A percentile compares a stretch with the other conserved stretches of the same genome.
Evolutionary conservation across 176 grass and related monocot species (phyloP).

Genomic region (Triticum aestivum): IWGSC_CS_RefSeq_v2.1 NC_057808.1:520490729-520491228

Average conservation of each 20-base stretch:
- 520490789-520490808: slow-evolving; percentile 15
- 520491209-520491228: too few species aligned
- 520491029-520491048: slow-evolving; percentile 60
- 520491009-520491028: slow-evolving; percentile 54
- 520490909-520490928: slow-evolving; percentile 38
- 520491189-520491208: too few species aligned
- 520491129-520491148: slow-evolving; percentile 46
- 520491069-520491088: slow-evolving; percentile 52
- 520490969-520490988: slow-evolving; percentile 65
- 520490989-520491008: slow-evolving; percentile 50
- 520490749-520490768: too few species aligned
- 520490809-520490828: slow-evolving; percentile 49
- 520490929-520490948: slow-evolving; percentile 46
- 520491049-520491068: slow-evolving; percentile 53
- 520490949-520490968: slow-evolving; percentile 61
- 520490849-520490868: slow-evolving; percentile 71
- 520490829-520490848: slow-evolving; percentile 77
- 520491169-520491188: slow-evolving; percentile 21
- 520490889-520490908: slow-evolving; percentile 39
- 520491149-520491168: slow-evolving; percentile 41
- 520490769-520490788: slow-evolving; percentile 11
- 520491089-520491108: slow-evolving; percentile 57
- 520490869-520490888: slow-evolving; percentile 43
- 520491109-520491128: slow-evolving; percentile 55
- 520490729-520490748: too few species aligned